phyloP scores from a whole-genome alignment of 2,329 filamentous ascomycete genomes.

The Ascochyta pisi region DNA sequence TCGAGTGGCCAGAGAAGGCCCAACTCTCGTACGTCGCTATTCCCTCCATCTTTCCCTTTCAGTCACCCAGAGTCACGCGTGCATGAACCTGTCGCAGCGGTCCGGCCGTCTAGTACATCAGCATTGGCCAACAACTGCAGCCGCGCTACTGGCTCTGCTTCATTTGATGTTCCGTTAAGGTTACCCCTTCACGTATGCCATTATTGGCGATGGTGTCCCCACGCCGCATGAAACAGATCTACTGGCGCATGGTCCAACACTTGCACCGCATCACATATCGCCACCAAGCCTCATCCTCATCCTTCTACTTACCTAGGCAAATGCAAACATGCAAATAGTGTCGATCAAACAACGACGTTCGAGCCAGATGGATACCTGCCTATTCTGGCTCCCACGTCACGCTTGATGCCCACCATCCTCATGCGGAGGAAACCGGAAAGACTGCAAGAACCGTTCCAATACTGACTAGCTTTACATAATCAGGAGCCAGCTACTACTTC shows the following conservation, averaged over 20 bases:
- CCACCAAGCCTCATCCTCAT: constrained; percentile 27
- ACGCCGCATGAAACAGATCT: constrained; percentile 21
- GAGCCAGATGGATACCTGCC: constrained; percentile 13
- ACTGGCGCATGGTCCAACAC: constrained; percentile 12
- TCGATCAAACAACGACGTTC: constrained; percentile 6
- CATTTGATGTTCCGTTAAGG: constrained; percentile 39
- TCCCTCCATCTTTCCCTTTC: constrained; percentile 20
- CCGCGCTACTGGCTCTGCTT: constrained; percentile 16
- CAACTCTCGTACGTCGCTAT: constrained; percentile 56
- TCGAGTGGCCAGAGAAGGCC: constrained; percentile 56
- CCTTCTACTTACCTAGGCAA: constrained; percentile 5
- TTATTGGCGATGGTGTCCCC: constrained; percentile 15
- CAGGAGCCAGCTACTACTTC: constrained; percentile 78
- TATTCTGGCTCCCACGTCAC: constrained; percentile 21
- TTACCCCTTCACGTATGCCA: constrained; percentile 33
- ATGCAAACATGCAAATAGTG: constrained; percentile 2
- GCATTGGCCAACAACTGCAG: constrained; percentile 11
- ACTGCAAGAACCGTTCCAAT: constrained; percentile 6
- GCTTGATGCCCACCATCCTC: constrained; percentile 1
- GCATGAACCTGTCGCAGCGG: constrained; percentile 25
- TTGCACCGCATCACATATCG: constrained; percentile 17
- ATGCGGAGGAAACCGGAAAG: constrained; percentile 20
- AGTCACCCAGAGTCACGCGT: constrained; percentile 26
- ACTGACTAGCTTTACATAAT: constrained; percentile 39
- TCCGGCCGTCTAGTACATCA: constrained; percentile 11